A percentile compares a stretch with the other conserved stretches of the same genome.
Evolutionary conservation across 768 basidiomycete species (phyloP).

Genomic region (Lactarius hengduanensis): DNA sequence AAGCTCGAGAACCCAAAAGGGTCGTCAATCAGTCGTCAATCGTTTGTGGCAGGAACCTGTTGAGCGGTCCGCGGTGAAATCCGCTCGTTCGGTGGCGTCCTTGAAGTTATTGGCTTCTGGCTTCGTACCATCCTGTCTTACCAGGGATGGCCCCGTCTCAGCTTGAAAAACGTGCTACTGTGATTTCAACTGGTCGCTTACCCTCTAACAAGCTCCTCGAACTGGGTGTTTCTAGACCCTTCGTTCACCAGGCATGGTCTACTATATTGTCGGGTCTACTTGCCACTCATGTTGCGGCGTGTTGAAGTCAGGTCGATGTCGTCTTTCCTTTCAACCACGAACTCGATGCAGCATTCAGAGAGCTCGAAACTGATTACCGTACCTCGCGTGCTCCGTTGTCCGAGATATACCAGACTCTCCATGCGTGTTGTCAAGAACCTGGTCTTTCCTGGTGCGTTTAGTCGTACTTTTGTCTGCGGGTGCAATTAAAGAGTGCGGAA

Average conservation of each 20-base stretch:
- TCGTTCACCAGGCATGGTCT: conserved; percentile 28
- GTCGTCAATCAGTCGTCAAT: too few species aligned
- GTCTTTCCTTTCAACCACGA: conserved; percentile 49
- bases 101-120: not conserved
- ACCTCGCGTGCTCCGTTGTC: conserved; percentile 46
- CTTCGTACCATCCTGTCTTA: not conserved
- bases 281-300: conserved; percentile 2
- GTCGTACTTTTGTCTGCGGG: conserved; percentile 24
- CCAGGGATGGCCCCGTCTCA: conserved; percentile 11
- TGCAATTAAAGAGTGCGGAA: not conserved
- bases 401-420: conserved; percentile 41
- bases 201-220: conserved; percentile 20
- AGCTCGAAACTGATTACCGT: conserved; percentile 45
- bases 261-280: not conserved
- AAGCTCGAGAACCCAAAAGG: too few species aligned
- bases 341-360: conserved; percentile 42
- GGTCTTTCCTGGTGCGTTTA: conserved; percentile 20
- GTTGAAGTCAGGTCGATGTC: conserved; percentile 53
- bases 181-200: conserved; percentile 25
- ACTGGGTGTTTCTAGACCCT: conserved; percentile 20
- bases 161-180: conserved; percentile 23
- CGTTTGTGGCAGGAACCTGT: too few species aligned
- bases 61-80: not conserved
- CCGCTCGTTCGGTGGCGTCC: not conserved
- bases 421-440: conserved; percentile 34